Conservation (phyloP, 306 rosid genomes). For the Vigna mungo region DNA sequence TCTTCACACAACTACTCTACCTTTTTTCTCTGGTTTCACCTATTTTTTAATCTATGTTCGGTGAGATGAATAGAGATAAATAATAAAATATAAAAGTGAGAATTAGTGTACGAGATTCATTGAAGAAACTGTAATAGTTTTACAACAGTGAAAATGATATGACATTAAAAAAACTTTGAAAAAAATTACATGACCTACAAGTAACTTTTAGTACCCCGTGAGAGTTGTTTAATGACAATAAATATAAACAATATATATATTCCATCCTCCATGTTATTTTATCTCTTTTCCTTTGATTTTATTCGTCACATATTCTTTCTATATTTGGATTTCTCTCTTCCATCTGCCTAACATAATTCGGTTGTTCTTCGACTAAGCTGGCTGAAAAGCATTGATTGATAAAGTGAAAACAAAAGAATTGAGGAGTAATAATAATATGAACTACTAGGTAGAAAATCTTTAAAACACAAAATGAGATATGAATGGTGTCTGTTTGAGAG, state of each 20-base stretch:
- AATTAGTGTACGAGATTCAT: background rate
- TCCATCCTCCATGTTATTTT: too few relatives aligned
- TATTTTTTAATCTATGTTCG: background rate
- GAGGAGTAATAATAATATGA: too few relatives aligned
- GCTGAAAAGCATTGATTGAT: too few relatives aligned
- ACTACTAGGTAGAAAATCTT: too few relatives aligned
- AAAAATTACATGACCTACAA: background rate
- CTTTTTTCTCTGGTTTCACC: background rate
- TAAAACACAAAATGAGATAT: too few relatives aligned
- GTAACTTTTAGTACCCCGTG: background rate
- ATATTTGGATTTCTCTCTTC: background rate
- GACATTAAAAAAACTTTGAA: background rate
- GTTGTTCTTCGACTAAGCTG: too few relatives aligned
- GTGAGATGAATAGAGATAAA: slow-evolving; percentile 5
- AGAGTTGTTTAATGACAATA: background rate
- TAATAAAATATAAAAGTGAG: background rate
- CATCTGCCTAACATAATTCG: background rate
- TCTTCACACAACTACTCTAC: background rate
- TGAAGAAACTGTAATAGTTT: background rate
- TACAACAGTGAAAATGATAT: background rate
- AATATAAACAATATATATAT: background rate
- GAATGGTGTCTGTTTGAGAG: background rate
- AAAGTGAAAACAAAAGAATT: too few relatives aligned
- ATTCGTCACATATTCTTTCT: too few relatives aligned
- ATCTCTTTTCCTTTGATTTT: background rate